Evolutionary conservation across 23 red algal genomes (phyloP), one percentile per base, ranked within the genome.

Genomic region (Gracilaria domingensis): DNA sequence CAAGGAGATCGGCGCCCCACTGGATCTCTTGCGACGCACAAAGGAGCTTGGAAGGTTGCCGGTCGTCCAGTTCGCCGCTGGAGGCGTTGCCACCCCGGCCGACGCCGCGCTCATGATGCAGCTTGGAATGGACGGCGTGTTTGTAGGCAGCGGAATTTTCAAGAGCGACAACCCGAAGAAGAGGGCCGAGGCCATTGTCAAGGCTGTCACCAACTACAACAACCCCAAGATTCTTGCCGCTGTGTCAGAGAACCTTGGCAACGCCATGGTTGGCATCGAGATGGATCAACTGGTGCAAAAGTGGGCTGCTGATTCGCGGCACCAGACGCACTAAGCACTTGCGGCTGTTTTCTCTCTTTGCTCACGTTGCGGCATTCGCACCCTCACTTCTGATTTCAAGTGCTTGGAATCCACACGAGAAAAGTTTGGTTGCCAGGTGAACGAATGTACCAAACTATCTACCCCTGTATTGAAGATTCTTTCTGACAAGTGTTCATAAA

Each of bases 41-140:
- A 95, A 95, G 91, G 84, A 99, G 49, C 84, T 99, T 18, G 93
- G 93, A 26, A 91, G 97, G 56, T 84, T 99, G 30, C 97, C 97
- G 37, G 97, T 99, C 0, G 94, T 96, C 14, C 97, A 99, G 92
- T 99, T 99, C 84, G 97, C 97, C 12, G 97, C 97, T 14, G 97
- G 97, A 18, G 97, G 97, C 28, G 97, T 99, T 0, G 97, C 97
- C 18, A 99, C 97, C 0, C 97, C 97, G 30, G 97, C 97, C 4
- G 97, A 99, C 83, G 97, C 97, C 11, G 97, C 97, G 0, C 20
- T 99, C 17, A 99, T 99, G 97, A 99, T 99, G 97, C 97, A 96
- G 88, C 81, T 99, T 35, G 97, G 97, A 0, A 92, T 99, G 90
- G 97, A 99, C 65, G 97, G 97, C 18, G 97, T 99, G 65, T 99